Conservation (phyloP, 176 grass and related monocot species). For the Coix lacrymajobi region DNA sequence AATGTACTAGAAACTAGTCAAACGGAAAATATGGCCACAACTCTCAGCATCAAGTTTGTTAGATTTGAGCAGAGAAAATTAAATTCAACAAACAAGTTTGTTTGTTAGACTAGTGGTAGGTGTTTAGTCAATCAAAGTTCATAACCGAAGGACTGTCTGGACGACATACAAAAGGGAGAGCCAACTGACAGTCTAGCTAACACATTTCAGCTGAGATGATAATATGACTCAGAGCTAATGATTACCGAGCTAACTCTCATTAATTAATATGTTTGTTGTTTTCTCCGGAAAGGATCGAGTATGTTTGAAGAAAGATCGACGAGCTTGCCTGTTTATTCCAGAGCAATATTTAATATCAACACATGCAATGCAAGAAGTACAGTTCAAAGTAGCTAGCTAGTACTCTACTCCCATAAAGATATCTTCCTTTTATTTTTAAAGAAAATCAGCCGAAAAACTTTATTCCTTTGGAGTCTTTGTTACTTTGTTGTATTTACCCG, state of each 20-base stretch:
- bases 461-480: no score
- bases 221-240: neutral
- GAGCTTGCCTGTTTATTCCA: neutral
- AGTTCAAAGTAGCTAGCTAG: neutral
- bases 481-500: no score
- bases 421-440: neutral
- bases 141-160: neutral
- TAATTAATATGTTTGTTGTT: neutral
- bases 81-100: neutral
- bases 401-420: neutral
- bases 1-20: neutral
- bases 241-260: neutral
- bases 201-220: neutral
- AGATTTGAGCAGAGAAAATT: neutral
- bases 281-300: neutral
- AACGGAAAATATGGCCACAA: neutral
- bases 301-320: neutral
- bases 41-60: neutral
- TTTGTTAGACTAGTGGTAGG: neutral
- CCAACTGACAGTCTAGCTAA: constrained; percentile 1
- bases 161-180: neutral
- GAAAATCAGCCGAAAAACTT: no score
- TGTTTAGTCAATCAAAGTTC: constrained; percentile 3
- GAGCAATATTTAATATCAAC: neutral
- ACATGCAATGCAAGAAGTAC: neutral